Conservation (phyloP, 371 early-diverging fungal species). For the Lichtheimia corymbifera region DNA sequence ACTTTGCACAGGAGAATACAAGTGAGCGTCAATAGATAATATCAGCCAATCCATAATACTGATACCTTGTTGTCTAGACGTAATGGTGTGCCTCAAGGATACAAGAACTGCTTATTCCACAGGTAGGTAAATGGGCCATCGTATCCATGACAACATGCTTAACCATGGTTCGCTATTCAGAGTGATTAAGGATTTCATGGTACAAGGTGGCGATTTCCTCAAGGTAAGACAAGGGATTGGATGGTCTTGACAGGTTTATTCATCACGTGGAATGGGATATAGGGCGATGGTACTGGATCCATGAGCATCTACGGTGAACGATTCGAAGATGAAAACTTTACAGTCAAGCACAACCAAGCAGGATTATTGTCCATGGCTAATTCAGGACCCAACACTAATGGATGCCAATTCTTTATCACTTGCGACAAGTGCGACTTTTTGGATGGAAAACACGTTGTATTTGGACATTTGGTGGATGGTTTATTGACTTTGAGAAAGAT, state of each 20-base stretch:
- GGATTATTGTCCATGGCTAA: slow-evolving; percentile 99
- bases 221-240: slow-evolving; percentile 48
- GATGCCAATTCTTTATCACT: slow-evolving; percentile 98
- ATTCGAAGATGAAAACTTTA: slow-evolving; percentile 98
- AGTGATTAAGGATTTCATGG: slow-evolving; percentile 97
- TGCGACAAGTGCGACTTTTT: slow-evolving; percentile 86
- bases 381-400: slow-evolving; percentile 91
- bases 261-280: slow-evolving; percentile 7
- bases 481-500: slow-evolving; percentile 88
- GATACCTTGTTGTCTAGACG: slow-evolving; percentile 41
- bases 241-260: not conserved
- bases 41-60: not conserved
- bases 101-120: slow-evolving; percentile 91
- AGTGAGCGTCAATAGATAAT: slow-evolving; percentile 37
- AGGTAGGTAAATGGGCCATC: slow-evolving; percentile 50
- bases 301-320: slow-evolving; percentile 95
- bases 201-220: slow-evolving; percentile 98
- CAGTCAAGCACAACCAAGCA: slow-evolving; percentile 86
- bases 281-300: slow-evolving; percentile 97
- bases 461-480: slow-evolving; percentile 90
- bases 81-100: slow-evolving; percentile 84
- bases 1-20: slow-evolving; percentile 92
- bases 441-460: slow-evolving; percentile 92
- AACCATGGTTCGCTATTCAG: slow-evolving; percentile 25
- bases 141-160: not conserved